These are phyloP conservation scores for Dipodascopsis tothii DNA, from an alignment of 805 yeast genomes.

Conservation along the genomic window DNA sequence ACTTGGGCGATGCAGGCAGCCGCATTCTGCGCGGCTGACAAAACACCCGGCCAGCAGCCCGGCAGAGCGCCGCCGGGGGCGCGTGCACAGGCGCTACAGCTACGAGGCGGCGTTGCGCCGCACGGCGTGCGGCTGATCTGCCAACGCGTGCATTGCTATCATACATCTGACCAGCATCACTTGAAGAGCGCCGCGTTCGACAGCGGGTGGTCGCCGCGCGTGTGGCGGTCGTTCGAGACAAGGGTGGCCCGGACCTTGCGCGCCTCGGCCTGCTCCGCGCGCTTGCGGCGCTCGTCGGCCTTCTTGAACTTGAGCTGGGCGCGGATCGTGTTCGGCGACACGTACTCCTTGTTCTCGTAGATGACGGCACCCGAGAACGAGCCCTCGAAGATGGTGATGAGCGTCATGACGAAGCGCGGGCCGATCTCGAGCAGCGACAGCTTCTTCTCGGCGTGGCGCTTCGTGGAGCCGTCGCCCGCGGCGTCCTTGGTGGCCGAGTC, in stretches of 20 bases:
- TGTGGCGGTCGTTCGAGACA: slow-evolving; percentile 9
- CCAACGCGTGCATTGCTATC: too few species aligned
- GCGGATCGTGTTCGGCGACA: slow-evolving; percentile 90
- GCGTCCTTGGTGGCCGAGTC: slow-evolving; percentile 30
- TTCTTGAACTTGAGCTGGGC: slow-evolving; percentile 75
- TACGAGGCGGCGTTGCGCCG: too few species aligned
- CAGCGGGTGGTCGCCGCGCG: slow-evolving; percentile 16
- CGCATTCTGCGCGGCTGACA: too few species aligned
- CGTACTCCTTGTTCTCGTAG: slow-evolving; percentile 92
- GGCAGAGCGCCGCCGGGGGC: too few species aligned
- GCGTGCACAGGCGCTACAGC: too few species aligned
- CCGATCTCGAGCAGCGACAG: slow-evolving; percentile 87
- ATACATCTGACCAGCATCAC: too few species aligned
- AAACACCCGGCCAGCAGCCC: too few species aligned
- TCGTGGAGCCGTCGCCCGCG: slow-evolving; percentile 9
- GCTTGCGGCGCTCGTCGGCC: slow-evolving; percentile 67
- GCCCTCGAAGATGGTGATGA: slow-evolving; percentile 86
- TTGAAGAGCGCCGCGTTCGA: slow-evolving; percentile 14
- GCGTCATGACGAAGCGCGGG: slow-evolving; percentile 89
- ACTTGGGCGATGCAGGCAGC: too few species aligned
- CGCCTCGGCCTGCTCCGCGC: slow-evolving; percentile 45
- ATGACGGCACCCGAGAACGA: slow-evolving; percentile 97
- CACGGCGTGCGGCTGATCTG: too few species aligned
- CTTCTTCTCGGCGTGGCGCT: slow-evolving; percentile 35
- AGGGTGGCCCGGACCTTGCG: slow-evolving; percentile 12